These are phyloP conservation scores for Platanus orientalis DNA, from an alignment of 164 flowering plant species.

Conservation along the genomic window DNA sequence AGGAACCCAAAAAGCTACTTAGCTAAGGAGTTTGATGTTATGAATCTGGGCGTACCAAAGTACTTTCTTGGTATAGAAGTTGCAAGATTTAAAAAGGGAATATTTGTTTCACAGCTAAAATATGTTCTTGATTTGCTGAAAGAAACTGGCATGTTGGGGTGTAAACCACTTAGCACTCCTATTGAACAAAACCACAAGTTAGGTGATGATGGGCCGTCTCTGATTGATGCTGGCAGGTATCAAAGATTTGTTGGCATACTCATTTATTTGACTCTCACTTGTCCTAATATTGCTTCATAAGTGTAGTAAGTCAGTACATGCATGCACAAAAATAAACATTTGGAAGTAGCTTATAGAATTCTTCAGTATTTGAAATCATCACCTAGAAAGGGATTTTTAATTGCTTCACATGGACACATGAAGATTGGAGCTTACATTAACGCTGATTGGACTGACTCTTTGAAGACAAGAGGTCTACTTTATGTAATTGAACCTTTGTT, in stretches of 20 bases:
- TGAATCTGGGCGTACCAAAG: not conserved
- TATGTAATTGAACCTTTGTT: not conserved
- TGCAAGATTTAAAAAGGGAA: not conserved
- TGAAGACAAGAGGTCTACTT: no score
- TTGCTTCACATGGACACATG: not conserved
- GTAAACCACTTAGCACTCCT: not conserved
- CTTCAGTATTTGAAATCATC: not conserved
- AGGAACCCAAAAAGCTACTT: no score
- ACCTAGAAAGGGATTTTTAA: not conserved
- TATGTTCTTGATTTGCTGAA: not conserved
- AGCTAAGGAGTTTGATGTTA: no score
- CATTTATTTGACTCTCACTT: not conserved
- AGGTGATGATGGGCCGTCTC: not conserved
- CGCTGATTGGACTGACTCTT: no score
- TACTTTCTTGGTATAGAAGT: constrained; percentile 6
- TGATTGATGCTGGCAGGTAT: not conserved
- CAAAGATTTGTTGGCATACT: not conserved
- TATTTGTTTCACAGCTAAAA: not conserved
- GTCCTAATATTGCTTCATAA: not conserved
- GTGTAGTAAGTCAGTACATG: not conserved
- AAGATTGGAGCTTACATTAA: not conserved
- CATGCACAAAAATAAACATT: not conserved
- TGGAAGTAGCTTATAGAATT: not conserved
- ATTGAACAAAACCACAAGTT: not conserved
- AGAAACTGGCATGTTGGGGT: not conserved